phyloP scores from a whole-genome alignment of 1,139 yeast genomes.

The Suhomyces bribrorum region DNA sequence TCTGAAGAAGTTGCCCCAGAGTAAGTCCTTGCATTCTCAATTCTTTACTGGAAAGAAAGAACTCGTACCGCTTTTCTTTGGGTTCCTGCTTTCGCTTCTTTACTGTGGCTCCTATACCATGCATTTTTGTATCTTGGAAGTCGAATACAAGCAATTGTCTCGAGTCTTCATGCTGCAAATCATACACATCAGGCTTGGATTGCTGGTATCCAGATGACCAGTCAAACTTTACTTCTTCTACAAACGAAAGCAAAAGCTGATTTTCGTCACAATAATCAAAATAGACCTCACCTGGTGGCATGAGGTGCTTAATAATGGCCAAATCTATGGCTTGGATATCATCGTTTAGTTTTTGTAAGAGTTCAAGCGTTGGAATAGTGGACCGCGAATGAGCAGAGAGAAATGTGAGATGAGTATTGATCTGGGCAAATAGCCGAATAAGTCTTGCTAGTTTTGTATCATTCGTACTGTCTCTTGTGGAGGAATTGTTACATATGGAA shows the following conservation, averaged over 20 bases:
- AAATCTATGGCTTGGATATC: slow-evolving; percentile 50
- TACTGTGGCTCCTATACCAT: slow-evolving; percentile 37
- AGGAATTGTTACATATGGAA: no score
- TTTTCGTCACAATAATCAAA: slow-evolving; percentile 73
- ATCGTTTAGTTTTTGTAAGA: slow-evolving; percentile 33
- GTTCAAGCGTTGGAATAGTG: slow-evolving; percentile 42
- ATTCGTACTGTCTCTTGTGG: no score
- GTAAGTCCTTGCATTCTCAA: slow-evolving; percentile 22
- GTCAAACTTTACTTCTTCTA: slow-evolving; percentile 35
- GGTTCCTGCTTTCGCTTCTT: slow-evolving; percentile 20
- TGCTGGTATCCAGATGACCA: slow-evolving; percentile 51
- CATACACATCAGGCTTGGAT: slow-evolving; percentile 35
- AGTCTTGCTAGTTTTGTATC: slow-evolving; percentile 6
- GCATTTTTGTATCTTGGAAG: slow-evolving; percentile 66
- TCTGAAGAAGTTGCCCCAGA: slow-evolving; percentile 47
- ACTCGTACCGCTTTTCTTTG: slow-evolving; percentile 14
- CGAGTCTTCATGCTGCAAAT: slow-evolving; percentile 14
- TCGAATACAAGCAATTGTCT: slow-evolving; percentile 70
- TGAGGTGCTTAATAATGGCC: slow-evolving; percentile 60
- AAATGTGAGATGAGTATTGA: slow-evolving; percentile 47
- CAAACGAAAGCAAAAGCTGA: slow-evolving; percentile 45
- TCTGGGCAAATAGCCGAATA: slow-evolving; percentile 26
- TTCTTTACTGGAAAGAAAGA: slow-evolving; percentile 30
- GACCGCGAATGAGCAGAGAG: slow-evolving; percentile 44
- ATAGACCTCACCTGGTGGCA: slow-evolving; percentile 69